phyloP scores from a whole-genome alignment of 345 rosid genomes.

The Lepidium aucheri region DNA sequence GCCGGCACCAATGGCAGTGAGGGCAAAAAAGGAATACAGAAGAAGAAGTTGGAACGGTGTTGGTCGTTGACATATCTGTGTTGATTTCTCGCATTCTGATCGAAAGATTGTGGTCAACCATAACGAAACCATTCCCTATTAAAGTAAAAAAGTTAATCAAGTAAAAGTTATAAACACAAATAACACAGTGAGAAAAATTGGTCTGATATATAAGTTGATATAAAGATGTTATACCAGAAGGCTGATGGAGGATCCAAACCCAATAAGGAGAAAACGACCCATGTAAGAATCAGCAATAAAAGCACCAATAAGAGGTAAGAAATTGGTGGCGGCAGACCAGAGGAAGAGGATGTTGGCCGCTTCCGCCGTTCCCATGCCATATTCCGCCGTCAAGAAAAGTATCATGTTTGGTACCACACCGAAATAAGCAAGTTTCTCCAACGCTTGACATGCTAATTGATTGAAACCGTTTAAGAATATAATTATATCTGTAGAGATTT shows the following conservation, averaged over 20 bases:
- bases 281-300: constrained; percentile 57
- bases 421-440: constrained; percentile 47
- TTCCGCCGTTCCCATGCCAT: constrained; percentile 34
- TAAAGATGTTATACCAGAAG: constrained; percentile 37
- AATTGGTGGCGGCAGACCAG: constrained; percentile 52
- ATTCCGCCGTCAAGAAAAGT: constrained; percentile 44
- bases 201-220: background rate
- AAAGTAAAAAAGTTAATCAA: background rate
- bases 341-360: constrained; percentile 42
- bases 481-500: background rate
- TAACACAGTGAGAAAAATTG: too few relatives aligned
- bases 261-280: constrained; percentile 52
- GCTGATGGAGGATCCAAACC: constrained; percentile 36
- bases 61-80: constrained; percentile 6
- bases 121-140: constrained; percentile 38
- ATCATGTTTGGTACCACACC: constrained; percentile 58
- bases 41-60: constrained; percentile 23
- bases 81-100: constrained; percentile 27
- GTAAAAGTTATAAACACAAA: background rate
- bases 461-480: background rate
- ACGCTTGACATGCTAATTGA: constrained; percentile 48
- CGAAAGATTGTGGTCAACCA: constrained; percentile 33
- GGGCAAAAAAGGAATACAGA: constrained; percentile 31
- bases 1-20: constrained; percentile 53
- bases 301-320: constrained; percentile 53